These are phyloP conservation scores for Chaetomium olivaceum DNA, from an alignment of 2,329 filamentous ascomycete genomes.

Conservation along the genomic window DNA sequence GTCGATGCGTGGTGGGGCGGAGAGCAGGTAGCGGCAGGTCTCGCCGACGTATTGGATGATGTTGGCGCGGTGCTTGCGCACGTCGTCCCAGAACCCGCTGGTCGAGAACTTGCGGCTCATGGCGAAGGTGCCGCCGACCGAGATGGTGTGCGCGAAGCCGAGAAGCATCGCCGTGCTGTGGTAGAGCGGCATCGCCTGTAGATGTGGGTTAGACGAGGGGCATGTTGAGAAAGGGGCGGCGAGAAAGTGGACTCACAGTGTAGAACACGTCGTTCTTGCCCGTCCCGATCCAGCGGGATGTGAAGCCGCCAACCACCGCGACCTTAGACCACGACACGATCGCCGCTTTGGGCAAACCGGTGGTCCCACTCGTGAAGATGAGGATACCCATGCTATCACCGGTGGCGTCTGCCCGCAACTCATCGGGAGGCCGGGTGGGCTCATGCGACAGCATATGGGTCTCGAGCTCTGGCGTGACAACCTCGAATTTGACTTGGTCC, in stretches of 20 bases:
- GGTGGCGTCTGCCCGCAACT: conserved; percentile 52
- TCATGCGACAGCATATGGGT: conserved; percentile 53
- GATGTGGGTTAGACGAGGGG: conserved; percentile 25
- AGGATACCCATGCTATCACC: conserved; percentile 65
- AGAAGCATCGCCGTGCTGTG: conserved; percentile 77
- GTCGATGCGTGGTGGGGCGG: conserved; percentile 63
- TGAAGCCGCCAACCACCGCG: conserved; percentile 54
- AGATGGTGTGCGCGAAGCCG: conserved; percentile 63
- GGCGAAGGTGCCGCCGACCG: conserved; percentile 64
- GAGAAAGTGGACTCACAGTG: conserved; percentile 54
- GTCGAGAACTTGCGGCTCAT: conserved; percentile 79
- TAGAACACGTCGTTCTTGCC: conserved; percentile 68
- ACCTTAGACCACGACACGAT: conserved; percentile 73
- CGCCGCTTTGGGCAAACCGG: conserved; percentile 78
- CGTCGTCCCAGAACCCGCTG: conserved; percentile 73
- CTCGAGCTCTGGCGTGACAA: conserved; percentile 61
- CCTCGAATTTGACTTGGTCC: conserved; percentile 56
- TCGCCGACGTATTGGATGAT: conserved; percentile 87
- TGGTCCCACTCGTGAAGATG: conserved; percentile 86
- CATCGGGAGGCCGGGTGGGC: conserved; percentile 59
- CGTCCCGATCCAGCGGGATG: conserved; percentile 58
- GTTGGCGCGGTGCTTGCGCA: conserved; percentile 68
- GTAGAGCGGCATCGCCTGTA: conserved; percentile 84
- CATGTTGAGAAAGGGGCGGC: background rate
- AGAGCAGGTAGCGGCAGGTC: conserved; percentile 78